A percentile compares a stretch with the other conserved stretches of the same genome.
These are phyloP conservation scores for Mycena galopus DNA, from an alignment of 768 basidiomycete species.

Conservation along the genomic window DNA sequence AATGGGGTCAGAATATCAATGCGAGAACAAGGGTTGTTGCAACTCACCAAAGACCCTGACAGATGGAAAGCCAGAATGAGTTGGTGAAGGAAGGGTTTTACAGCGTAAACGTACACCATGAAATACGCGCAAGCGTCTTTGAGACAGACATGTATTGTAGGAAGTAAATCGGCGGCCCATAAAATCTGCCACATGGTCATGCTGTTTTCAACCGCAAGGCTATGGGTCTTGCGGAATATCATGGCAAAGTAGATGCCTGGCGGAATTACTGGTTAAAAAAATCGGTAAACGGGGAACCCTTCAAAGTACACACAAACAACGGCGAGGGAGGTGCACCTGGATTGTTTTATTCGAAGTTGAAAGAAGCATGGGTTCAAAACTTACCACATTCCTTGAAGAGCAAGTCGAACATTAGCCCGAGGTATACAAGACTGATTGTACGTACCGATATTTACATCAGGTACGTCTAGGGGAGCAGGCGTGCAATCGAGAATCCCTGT, in stretches of 20 bases:
- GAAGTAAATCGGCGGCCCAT: background rate
- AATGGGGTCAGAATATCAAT: background rate
- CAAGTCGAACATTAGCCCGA: background rate
- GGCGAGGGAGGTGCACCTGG: conserved; percentile 13
- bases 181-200: conserved; percentile 5
- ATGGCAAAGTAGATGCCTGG: conserved; percentile 26
- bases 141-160: conserved; percentile 19
- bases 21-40: background rate
- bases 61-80: background rate
- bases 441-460: conserved; percentile 1
- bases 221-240: conserved; percentile 3
- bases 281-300: background rate
- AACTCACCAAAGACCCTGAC: background rate
- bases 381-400: conserved; percentile 6
- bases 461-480: background rate
- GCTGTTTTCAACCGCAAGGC: conserved; percentile 6
- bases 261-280: background rate
- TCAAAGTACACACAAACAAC: background rate
- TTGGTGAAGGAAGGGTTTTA: background rate
- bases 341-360: background rate
- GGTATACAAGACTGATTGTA: background rate
- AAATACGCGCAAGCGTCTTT: conserved; percentile 20
- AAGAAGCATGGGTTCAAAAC: background rate
- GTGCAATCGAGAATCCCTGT: background rate
- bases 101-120: background rate